A percentile compares a stretch with the other conserved stretches of the same genome.
Evolutionary conservation across 345 rosid species (phyloP).

Genomic region (Eucalyptus tenuipes): DNA sequence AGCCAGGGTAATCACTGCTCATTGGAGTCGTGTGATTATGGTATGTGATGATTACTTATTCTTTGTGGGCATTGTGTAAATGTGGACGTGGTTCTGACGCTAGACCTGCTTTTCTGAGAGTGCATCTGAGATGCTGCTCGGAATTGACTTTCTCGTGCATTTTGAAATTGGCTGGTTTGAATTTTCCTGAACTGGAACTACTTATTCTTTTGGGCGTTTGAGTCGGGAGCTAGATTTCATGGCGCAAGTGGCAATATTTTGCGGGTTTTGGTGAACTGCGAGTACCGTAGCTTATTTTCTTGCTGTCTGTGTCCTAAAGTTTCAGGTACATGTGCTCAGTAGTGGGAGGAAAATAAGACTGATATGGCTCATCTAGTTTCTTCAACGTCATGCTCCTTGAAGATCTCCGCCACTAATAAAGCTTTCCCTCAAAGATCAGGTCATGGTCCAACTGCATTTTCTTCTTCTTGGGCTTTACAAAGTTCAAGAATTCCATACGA

Average conservation of each 20-base stretch:
- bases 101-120: not conserved
- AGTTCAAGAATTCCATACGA: constrained; percentile 17
- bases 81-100: not conserved
- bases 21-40: not conserved
- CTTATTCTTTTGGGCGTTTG: not conserved
- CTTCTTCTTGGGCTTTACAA: constrained; percentile 13
- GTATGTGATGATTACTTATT: not conserved
- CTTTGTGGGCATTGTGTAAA: not conserved
- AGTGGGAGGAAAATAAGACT: not conserved
- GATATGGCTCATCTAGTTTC: constrained; percentile 63
- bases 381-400: constrained; percentile 32
- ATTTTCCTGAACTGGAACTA: not conserved
- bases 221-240: not conserved
- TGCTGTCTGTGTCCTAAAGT: not conserved
- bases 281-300: not conserved
- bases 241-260: not conserved
- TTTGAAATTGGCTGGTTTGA: not conserved
- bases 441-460: constrained; percentile 1
- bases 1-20: not conserved
- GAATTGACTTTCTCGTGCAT: not conserved
- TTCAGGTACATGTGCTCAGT: constrained; percentile 31
- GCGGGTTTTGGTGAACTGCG: not conserved
- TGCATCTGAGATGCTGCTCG: not conserved
- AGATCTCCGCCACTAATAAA: constrained; percentile 20
- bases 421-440: constrained; percentile 10